Evolutionary conservation across 495 filamentous ascomycete species (phyloP), one percentile per base, ranked within the genome.

Genomic region (Aspergillus biplanus): DNA sequence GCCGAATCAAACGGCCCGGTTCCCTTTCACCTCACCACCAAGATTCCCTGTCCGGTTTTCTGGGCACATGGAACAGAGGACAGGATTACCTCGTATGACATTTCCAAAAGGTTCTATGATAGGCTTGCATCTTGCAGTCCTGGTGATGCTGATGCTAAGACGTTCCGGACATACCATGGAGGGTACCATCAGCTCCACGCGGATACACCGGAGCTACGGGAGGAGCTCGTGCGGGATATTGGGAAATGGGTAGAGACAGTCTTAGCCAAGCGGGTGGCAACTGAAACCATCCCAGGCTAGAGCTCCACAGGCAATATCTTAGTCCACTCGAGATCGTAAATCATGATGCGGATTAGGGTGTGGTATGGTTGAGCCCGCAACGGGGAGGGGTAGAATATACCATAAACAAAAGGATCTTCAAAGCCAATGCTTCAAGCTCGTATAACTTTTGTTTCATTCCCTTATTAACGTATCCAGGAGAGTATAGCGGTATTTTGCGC

Each of bases 181-280:
- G 89, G 83, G 76, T 90, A 79, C 69, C 92, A 95, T 73, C 65
- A 65, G 81, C 73, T 95, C 63, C 91, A 93, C 73, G 82, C 80
- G 0, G 92, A 94, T 65, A 79, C 86, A 52, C 71, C 81, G 53
- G 71, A 89, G 9, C 80, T 86, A 65, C 80, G 81, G 64, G 77
- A 83, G 58, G 78, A 78, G 55, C 92, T 88, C 67, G 84, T 83
- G 46, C 81, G 83, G 54, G 90, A 94, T 71, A 85, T 94, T 5
- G 85, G 82, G 4, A 82, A 87, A 47, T 95, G 90, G 89, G 87
- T 95, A 53, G 12, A 7, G 12, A 57, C 13, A 16, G 1, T 57
- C n/a, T 9, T 37, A 18, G 55, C 55, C 13, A 55, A 55, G 8
- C 39, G 39, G 11, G 39, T n/a, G n/a, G n/a, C n/a, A n/a, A n/a